Evolutionary conservation across 192 early-diverging fungal genomes (phyloP).

Genomic region (Globomyces pollinis-pini): DNA sequence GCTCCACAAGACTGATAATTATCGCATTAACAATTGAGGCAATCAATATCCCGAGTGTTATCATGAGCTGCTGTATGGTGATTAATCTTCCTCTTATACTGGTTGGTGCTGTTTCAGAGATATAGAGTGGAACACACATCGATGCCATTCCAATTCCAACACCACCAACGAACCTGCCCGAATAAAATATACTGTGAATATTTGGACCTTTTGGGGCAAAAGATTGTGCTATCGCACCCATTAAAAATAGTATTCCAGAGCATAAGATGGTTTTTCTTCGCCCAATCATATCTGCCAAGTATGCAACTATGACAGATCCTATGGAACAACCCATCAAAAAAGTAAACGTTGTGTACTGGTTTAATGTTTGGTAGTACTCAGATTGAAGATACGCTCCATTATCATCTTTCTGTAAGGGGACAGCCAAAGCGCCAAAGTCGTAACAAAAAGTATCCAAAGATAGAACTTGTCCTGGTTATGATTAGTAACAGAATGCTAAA

Average conservation of each 20-base stretch:
- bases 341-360: conserved; percentile 10
- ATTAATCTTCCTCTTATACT: conserved; percentile 80
- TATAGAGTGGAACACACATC: conserved; percentile 40
- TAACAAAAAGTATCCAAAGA: conserved; percentile 24
- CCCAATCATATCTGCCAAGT: conserved; percentile 27
- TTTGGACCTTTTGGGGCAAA: conserved; percentile 49
- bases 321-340: conserved; percentile 10
- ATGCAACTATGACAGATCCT: conserved; percentile 28
- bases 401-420: no score
- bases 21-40: conserved; percentile 35
- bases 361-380: no score
- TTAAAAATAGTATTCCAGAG: conserved; percentile 50
- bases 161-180: conserved; percentile 75
- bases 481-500: no score
- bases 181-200: conserved; percentile 68
- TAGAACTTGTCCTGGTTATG: conserved; percentile 40
- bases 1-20: conserved; percentile 41
- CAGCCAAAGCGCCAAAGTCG: no score
- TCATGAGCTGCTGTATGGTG: conserved; percentile 84
- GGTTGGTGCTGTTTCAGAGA: conserved; percentile 74
- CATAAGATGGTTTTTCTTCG: conserved; percentile 30
- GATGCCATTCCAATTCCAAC: conserved; percentile 64
- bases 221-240: conserved; percentile 71
- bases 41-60: conserved; percentile 73
- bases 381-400: no score